Conservation (phyloP, 805 yeast genomes). For the Starmerella bombi region DNA sequence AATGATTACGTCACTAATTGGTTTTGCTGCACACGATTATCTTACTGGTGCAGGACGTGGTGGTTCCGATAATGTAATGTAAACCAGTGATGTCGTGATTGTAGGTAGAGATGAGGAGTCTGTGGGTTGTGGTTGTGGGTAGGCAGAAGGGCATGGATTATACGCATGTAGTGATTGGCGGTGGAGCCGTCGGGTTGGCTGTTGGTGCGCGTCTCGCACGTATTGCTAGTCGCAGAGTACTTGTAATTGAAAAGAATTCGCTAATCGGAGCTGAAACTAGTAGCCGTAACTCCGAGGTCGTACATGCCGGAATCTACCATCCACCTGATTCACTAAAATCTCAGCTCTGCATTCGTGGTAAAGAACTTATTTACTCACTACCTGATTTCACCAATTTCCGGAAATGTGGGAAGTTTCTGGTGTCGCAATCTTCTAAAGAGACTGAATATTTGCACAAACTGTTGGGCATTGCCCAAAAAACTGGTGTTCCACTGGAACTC, state of each 20-base stretch:
- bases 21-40: too few species aligned
- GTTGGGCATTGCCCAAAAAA: conserved; percentile 35
- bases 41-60: too few species aligned
- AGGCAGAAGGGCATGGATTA: conserved; percentile 9
- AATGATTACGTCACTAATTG: too few species aligned
- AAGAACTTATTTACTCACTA: conserved; percentile 45
- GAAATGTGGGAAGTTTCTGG: conserved; percentile 67
- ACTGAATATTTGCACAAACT: conserved; percentile 44
- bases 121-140: not conserved
- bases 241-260: conserved; percentile 56
- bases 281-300: conserved; percentile 82
- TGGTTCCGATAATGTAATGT: not conserved
- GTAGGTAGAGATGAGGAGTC: too few species aligned
- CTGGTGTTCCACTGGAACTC: conserved; percentile 50
- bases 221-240: conserved; percentile 35
- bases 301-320: conserved; percentile 81
- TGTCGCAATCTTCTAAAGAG: conserved; percentile 63
- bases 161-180: conserved; percentile 60
- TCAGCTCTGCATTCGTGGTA: conserved; percentile 61
- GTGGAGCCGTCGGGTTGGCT: conserved; percentile 75
- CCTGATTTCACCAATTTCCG: conserved; percentile 40
- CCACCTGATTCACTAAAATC: conserved; percentile 58
- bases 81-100: too few species aligned
- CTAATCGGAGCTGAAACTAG: conserved; percentile 69
- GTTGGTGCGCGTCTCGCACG: conserved; percentile 54